These are phyloP conservation scores for Neofusicoccum cordaticola DNA, from an alignment of 2,329 filamentous ascomycete genomes.

Conservation along the genomic window DNA sequence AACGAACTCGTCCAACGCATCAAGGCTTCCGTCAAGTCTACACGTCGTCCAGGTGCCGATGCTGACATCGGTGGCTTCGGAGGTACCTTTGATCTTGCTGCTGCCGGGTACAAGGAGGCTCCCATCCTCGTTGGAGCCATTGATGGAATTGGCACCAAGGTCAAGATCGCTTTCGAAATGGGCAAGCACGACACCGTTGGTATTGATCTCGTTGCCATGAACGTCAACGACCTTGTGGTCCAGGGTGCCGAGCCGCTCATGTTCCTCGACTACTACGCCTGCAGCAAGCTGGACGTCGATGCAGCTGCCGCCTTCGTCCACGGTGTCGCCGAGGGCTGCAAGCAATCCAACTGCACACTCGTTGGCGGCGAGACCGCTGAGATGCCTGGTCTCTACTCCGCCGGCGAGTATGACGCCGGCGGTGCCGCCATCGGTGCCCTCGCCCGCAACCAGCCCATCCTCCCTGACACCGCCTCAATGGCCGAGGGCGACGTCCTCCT, in stretches of 20 bases:
- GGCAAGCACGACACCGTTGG: slow-evolving; percentile 91
- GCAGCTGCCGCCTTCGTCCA: slow-evolving; percentile 83
- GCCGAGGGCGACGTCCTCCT: slow-evolving; percentile 77
- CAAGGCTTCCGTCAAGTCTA: slow-evolving; percentile 84
- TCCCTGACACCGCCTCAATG: slow-evolving; percentile 78
- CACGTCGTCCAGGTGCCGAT: slow-evolving; percentile 80
- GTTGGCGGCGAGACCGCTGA: slow-evolving; percentile 98
- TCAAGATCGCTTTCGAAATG: slow-evolving; percentile 90
- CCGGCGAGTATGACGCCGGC: slow-evolving; percentile 88
- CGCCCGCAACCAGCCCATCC: slow-evolving; percentile 58
- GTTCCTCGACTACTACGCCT: slow-evolving; percentile 98
- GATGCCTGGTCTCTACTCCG: slow-evolving; percentile 93
- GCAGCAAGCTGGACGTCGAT: slow-evolving; percentile 77
- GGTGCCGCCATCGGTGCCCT: slow-evolving; percentile 88
- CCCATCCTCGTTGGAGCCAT: slow-evolving; percentile 91
- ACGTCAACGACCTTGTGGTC: slow-evolving; percentile 95
- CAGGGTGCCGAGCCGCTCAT: slow-evolving; percentile 92
- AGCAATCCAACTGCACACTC: slow-evolving; percentile 78
- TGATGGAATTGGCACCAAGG: slow-evolving; percentile 93
- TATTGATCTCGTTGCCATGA: slow-evolving; percentile 97
- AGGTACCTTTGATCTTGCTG: slow-evolving; percentile 75
- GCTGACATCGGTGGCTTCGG: slow-evolving; percentile 95
- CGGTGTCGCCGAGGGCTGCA: slow-evolving; percentile 85
- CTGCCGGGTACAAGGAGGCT: slow-evolving; percentile 68
- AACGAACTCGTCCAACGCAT: slow-evolving; percentile 91